Conservation (phyloP, 2,329 filamentous ascomycete genomes). For the Venturiaceae sp. region DNA sequence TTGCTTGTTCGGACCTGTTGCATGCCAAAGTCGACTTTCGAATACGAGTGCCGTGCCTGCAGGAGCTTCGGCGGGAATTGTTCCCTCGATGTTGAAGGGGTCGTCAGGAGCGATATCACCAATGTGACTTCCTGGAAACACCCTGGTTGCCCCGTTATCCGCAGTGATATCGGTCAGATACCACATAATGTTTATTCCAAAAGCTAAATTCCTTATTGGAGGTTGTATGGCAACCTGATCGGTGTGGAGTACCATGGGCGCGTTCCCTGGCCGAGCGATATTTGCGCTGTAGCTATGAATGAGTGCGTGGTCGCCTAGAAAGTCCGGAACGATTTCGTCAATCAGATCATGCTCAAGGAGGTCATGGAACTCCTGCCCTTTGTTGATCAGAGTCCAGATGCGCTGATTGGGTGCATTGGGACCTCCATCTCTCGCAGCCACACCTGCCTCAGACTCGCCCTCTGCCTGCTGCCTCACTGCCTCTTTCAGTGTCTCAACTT, state of each 20-base stretch:
- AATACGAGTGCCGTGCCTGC: slow-evolving; percentile 19
- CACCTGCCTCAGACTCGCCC: slow-evolving; percentile 16
- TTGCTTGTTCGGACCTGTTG: slow-evolving; percentile 17
- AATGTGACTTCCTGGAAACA: slow-evolving; percentile 16
- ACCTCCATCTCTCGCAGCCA: slow-evolving; percentile 15
- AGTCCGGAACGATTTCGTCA: too few species aligned
- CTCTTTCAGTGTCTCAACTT: slow-evolving; percentile 16
- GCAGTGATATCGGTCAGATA: slow-evolving; percentile 24
- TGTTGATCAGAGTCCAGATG: slow-evolving; percentile 13
- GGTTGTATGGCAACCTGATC: too few species aligned
- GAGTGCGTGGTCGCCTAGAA: too few species aligned
- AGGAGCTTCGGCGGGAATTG: slow-evolving; percentile 16
- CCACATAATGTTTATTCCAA: slow-evolving; percentile 17
- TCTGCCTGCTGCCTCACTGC: slow-evolving; percentile 17
- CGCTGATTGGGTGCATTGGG: slow-evolving; percentile 12
- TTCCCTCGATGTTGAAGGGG: slow-evolving; percentile 15
- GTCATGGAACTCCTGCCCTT: slow-evolving; percentile 20
- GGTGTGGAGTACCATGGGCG: too few species aligned
- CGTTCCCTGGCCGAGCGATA: too few species aligned
- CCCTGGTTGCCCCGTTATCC: slow-evolving; percentile 19
- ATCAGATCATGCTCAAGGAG: slow-evolving; percentile 19
- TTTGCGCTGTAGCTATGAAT: too few species aligned
- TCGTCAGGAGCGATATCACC: slow-evolving; percentile 15
- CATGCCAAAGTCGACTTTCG: slow-evolving; percentile 20
- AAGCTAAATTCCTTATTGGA: slow-evolving; percentile 17